Percentiles rank a stretch among this genome's conserved stretches.
These are phyloP conservation scores for Beauveria sp. DNA, from an alignment of 2,329 filamentous ascomycete species.

Conservation along the genomic window DNA sequence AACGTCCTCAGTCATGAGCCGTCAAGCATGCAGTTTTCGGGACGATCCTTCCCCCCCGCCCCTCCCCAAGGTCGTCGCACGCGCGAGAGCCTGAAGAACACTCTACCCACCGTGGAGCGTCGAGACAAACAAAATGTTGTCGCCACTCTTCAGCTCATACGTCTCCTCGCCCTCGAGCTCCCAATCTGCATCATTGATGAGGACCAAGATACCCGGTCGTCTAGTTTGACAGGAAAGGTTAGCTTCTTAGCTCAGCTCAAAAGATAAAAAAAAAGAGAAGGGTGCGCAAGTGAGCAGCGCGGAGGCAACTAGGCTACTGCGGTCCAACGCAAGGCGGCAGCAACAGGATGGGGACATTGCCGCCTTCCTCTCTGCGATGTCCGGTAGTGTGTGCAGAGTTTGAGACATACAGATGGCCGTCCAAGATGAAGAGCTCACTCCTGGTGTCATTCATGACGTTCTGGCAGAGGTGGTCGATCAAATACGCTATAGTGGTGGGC, in stretches of 20 bases:
- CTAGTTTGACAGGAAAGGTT: conserved; percentile 36
- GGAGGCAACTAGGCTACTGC: conserved; percentile 6
- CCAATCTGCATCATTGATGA: conserved; percentile 98
- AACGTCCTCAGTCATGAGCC: not conserved
- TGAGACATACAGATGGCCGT: conserved; percentile 71
- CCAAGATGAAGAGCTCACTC: conserved; percentile 82
- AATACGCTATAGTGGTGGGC: conserved; percentile 61
- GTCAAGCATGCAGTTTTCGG: not conserved
- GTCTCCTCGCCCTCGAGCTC: conserved; percentile 91
- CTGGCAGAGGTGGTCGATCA: conserved; percentile 73
- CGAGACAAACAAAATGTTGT: conserved; percentile 93
- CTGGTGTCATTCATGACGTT: conserved; percentile 78
- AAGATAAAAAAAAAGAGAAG: not conserved
- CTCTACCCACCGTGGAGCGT: conserved; percentile 86
- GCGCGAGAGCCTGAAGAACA: not conserved
- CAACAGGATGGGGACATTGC: not conserved
- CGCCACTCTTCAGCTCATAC: conserved; percentile 73
- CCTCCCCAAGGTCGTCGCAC: not conserved
- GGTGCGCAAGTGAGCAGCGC: not conserved
- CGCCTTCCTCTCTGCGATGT: not conserved
- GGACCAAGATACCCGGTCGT: conserved; percentile 86
- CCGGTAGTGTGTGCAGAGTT: not conserved
- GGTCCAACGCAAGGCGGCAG: not conserved
- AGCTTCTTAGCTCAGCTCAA: not conserved
- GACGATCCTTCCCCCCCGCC: not conserved